Evolutionary conservation across 495 filamentous ascomycete genomes (phyloP).

Genomic region (Xylaria scruposa): DNA sequence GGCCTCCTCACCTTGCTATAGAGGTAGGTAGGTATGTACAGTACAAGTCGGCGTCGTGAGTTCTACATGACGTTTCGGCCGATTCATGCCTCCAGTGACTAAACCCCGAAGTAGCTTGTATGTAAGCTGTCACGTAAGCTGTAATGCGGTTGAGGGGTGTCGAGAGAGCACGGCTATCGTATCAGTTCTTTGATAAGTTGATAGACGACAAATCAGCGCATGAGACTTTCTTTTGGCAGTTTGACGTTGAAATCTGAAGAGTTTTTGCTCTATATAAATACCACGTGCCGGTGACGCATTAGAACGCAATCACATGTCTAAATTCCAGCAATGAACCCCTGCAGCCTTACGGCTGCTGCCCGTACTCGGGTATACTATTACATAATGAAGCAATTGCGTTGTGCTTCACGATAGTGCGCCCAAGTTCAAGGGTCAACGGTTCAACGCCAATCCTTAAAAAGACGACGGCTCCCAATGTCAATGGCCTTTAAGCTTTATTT

Average conservation of each 20-base stretch:
- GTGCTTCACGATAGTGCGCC: conserved; percentile 18
- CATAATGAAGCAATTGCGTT: conserved; percentile 24
- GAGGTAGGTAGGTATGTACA: neutral
- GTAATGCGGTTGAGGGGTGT: neutral
- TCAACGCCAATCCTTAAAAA: neutral
- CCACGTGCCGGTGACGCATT: conserved; percentile 27
- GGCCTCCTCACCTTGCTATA: neutral
- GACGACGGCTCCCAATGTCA: neutral
- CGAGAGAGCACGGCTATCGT: neutral
- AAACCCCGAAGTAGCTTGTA: neutral
- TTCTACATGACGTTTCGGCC: neutral
- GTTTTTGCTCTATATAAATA: conserved; percentile 1
- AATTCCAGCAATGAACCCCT: conserved; percentile 27
- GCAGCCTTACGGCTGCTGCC: conserved; percentile 27
- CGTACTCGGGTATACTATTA: conserved; percentile 20
- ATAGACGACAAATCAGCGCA: neutral
- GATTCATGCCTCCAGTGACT: neutral
- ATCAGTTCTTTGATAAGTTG: neutral
- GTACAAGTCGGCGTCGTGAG: neutral
- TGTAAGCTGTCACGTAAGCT: neutral
- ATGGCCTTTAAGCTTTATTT: neutral
- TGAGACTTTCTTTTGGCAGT: neutral
- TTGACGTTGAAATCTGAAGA: conserved; percentile 2
- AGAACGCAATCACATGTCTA: conserved; percentile 37
- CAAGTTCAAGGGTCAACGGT: neutral